Evolutionary conservation across 73 alveolate genomes (phyloP).

Genomic region (Tetrahymena borealis): DNA sequence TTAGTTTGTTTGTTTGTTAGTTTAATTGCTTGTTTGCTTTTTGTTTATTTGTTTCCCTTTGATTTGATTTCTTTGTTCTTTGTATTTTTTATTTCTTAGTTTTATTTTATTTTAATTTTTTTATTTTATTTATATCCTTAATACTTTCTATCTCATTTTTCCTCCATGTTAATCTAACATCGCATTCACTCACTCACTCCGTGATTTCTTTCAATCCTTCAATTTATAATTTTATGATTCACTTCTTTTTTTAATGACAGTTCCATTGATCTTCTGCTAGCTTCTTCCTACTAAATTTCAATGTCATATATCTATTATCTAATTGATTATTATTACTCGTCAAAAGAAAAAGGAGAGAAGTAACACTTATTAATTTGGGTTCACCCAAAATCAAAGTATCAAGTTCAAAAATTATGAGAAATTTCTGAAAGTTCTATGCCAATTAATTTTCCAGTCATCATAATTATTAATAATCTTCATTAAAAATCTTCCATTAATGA

Average conservation of each 20-base stretch:
- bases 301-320: background rate
- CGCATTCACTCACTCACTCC: background rate
- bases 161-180: background rate
- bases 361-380: background rate
- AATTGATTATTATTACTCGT: no score
- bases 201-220: background rate
- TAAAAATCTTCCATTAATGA: background rate
- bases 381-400: background rate
- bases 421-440: background rate
- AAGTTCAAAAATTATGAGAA: background rate
- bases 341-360: no score
- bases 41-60: background rate
- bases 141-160: background rate
- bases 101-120: background rate
- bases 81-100: background rate
- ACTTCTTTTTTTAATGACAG: background rate
- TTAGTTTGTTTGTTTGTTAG: background rate
- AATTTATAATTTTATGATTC: background rate
- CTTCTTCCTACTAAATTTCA: background rate
- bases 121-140: background rate
- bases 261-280: background rate
- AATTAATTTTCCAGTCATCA: background rate
- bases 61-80: background rate
- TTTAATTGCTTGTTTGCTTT: background rate
- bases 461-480: background rate